Base-by-base conservation (phyloP, 345 rosid genomes). In the Rhodomyrtus tomentosa region DNA sequence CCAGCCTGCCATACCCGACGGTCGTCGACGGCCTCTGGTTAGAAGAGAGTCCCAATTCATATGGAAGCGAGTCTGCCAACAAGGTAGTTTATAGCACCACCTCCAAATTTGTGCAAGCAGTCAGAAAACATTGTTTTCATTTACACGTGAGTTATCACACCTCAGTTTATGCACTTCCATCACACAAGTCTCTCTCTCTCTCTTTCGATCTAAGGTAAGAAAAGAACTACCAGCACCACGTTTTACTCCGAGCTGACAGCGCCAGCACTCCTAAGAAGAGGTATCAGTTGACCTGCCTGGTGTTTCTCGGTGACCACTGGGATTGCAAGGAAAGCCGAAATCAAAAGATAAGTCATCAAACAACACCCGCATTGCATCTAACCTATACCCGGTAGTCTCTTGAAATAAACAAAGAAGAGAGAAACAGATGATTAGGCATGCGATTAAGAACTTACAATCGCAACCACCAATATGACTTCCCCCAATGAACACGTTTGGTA, bases 391-490 rank as follows among this genome's bases (percentile, higher is more conserved):
- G 20, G 13, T 55, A n/a, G n/a, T 38, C 1, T 55, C 51, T 27
- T 20, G 32, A 55, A 54, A 36, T 25, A 42, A 54, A 40, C 73
- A 82, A 15, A 85, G 52, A 27, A 80, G 40, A 55, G 20, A 80
- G 58, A 11, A 82, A 20, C 68, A 58, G 51, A 25, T 12, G 50
- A 51, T 38, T 52, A 74, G 25, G 25, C 20, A 54, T 2, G 83
- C 62, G 14, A 50, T 83, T 38, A 72, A 36, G 76, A 32, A 24
- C 89, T 90, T 88, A 93, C 97, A n/a, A 55, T 94, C 92, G 62
- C 94, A 95, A 52, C 97, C 97, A 56, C 92, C 95, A 7, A 94
- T 90, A 50, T 92, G 94, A 85, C 92, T 93, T 11, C 91, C 96
- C 72, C 89, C 93, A 25, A 92, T 92, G 90, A 95, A 94, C 73